Evolutionary conservation across 371 early-diverging fungal genomes (phyloP).

Genomic region (Chytridiales sp.): DNA sequence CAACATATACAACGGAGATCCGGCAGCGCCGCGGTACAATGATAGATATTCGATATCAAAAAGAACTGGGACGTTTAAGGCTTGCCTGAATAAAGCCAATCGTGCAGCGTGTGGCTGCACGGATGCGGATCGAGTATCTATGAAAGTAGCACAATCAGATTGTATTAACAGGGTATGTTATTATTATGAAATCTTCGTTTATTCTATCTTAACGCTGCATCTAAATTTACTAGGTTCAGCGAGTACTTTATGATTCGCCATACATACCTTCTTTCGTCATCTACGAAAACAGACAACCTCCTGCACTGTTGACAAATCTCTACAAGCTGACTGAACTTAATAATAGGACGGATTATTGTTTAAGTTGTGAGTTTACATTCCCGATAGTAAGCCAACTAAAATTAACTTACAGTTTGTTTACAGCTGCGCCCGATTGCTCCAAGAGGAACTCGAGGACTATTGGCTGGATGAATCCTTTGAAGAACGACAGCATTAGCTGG

Average conservation of each 20-base stretch:
- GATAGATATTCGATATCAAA: conserved; percentile 25
- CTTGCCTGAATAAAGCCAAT: conserved; percentile 14
- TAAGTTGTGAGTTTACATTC: conserved; percentile 18
- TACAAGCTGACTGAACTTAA: conserved; percentile 32
- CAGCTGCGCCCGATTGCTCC: conserved; percentile 15
- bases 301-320: neutral
- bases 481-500: conserved; percentile 18
- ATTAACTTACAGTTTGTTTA: too few relatives aligned
- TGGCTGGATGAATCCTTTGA: conserved; percentile 13
- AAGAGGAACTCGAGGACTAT: neutral
- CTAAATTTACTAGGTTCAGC: conserved; percentile 12
- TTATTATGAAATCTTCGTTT: neutral
- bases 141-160: conserved; percentile 22
- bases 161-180: conserved; percentile 28
- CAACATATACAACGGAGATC: conserved; percentile 37
- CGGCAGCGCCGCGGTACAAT: conserved; percentile 24
- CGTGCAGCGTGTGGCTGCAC: conserved; percentile 26
- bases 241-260: conserved; percentile 20
- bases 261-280: conserved; percentile 16
- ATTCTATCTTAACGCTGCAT: neutral
- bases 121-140: conserved; percentile 10
- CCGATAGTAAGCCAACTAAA: too few relatives aligned
- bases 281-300: neutral
- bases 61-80: conserved; percentile 28
- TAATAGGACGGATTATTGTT: conserved; percentile 34